Base-by-base conservation (phyloP, 2,329 filamentous ascomycete genomes). In the Ampelomyces quisqualis region DNA sequence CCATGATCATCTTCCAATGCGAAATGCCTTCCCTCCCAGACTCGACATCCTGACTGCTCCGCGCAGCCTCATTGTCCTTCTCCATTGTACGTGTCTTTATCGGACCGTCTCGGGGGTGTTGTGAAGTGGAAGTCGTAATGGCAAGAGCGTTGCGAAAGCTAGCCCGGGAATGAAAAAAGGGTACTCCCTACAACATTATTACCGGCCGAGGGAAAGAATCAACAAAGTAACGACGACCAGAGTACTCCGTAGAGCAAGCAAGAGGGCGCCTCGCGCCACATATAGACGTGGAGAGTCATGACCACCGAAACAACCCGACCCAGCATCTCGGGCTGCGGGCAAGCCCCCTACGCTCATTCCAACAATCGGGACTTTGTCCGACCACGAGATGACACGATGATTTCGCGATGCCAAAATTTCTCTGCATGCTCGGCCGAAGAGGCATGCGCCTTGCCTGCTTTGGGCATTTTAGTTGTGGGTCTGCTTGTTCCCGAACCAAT, bases 1-100 rank as follows among this genome's bases (percentile, higher is more conserved):
- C 60, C 2, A 51, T 47, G 39, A 70, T 54, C 41, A 70, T 58
- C 38, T 64, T 60, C 58, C 61, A 64, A 28, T 69, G 58, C 5
- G 64, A 52, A 14, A 68, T 68, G 33, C 55, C 55, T 42, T 60
- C 54, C 37, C 48, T 56, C 30, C 64, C 65, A 13, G 63, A 65
- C 51, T 68, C 65, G 27, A 63, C 34, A 35, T 68, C 65, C 34
- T 40, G 49, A 40, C 39, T 39, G 38, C 30, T 46, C 43, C 45
- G 42, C 24, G 32, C 37, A 19, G 42, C 11, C 31, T 47, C 49
- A 31, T 38, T 40, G 15, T 49, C 49, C 32, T 58, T 58, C 39
- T 53, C 53, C 56, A 57, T 57, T 2, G 21, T 45, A 9, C 11
- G 14, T 34, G 15, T 21, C 40, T 20, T 37, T 30, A 8, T 29